Base-by-base conservation (phyloP, 2,329 filamentous ascomycete species). In the Xylariaceae sp. region DNA sequence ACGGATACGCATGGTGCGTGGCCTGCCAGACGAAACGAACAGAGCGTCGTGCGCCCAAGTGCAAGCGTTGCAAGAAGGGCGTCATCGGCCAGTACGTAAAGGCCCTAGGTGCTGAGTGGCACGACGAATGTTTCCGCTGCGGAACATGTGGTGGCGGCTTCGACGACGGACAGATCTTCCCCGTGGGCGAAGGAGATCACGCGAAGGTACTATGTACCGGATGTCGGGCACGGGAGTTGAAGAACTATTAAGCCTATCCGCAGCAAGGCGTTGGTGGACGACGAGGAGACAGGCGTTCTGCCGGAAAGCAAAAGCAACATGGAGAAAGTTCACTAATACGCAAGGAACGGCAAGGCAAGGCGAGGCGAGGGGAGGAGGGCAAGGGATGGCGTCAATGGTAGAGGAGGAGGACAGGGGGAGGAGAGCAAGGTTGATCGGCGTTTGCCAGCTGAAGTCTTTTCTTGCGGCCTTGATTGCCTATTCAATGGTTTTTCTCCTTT, bases 1-100 rank as follows among this genome's bases (percentile, higher is more conserved):
- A 97, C 66, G 93, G 93, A 8, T 97, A 96, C 74, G 94, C 94
- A 4, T 99, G 94, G 92, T 99, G 94, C 75, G 84, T 97, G 51
- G 83, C 83, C 18, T 99, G 94, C 72, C 93, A 97, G 77, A 95
- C 92, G 11, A 90, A 92, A 71, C 86, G 94, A 39, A 97, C 92
- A 10, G 91, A 95, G 74, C 84, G 93, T 30, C 90, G 89, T 55
- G 90, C 89, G 10, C 88, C 91, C 51, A 95, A 96, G 75, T 99
- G 94, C 75, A 84, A 85, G 67, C 90, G 88, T 68, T 99, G 94
- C 76, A 86, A 85, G 68, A 85, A 83, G 69, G 89, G 92, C 7
- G 92, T 97, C 56, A 86, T 94, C 55, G 93, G 96, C 53, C 85
- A 93, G 71, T 95, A 97, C 60, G 86, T 99, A 17, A 88, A 88